Percentiles rank a stretch among this genome's conserved stretches.
Conservation (phyloP, 805 yeast species). For the Metschnikowia dekortorum region DNA sequence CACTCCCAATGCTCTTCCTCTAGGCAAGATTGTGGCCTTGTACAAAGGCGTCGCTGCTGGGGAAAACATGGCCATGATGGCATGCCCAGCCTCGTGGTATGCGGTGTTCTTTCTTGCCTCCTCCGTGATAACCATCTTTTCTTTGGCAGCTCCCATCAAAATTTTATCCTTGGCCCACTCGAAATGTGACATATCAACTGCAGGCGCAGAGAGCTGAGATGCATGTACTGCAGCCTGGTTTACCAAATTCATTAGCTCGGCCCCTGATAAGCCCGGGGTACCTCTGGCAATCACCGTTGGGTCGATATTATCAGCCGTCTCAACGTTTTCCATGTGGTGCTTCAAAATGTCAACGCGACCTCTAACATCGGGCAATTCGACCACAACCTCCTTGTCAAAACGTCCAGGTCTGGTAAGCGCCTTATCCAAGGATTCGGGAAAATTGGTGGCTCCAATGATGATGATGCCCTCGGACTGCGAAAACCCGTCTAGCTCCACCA, state of each 20-base stretch:
- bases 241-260: slow-evolving; percentile 90
- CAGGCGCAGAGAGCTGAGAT: slow-evolving; percentile 83
- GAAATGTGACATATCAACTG: slow-evolving; percentile 86
- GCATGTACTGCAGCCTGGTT: slow-evolving; percentile 98
- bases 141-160: slow-evolving; percentile 95
- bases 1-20: slow-evolving; percentile 95
- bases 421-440: slow-evolving; percentile 94
- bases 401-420: slow-evolving; percentile 98
- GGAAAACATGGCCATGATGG: slow-evolving; percentile 93
- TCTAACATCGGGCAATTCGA: slow-evolving; percentile 95
- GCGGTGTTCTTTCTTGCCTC: slow-evolving; percentile 93
- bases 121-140: slow-evolving; percentile 96
- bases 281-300: slow-evolving; percentile 91
- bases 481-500: slow-evolving; percentile 94
- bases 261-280: slow-evolving; percentile 98
- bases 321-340: slow-evolving; percentile 90
- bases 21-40: slow-evolving; percentile 93
- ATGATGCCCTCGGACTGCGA: slow-evolving; percentile 90
- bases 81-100: slow-evolving; percentile 99
- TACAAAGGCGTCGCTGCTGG: slow-evolving; percentile 92
- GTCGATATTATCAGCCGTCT: slow-evolving; percentile 79
- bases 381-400: slow-evolving; percentile 92
- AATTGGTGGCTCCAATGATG: slow-evolving; percentile 96
- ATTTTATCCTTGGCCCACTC: slow-evolving; percentile 99
- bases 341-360: slow-evolving; percentile 91